Evolutionary conservation across 352 stramenopile species (phyloP), one percentile per base, ranked within the genome.

Genomic region (Phytophthora meadii): DNA sequence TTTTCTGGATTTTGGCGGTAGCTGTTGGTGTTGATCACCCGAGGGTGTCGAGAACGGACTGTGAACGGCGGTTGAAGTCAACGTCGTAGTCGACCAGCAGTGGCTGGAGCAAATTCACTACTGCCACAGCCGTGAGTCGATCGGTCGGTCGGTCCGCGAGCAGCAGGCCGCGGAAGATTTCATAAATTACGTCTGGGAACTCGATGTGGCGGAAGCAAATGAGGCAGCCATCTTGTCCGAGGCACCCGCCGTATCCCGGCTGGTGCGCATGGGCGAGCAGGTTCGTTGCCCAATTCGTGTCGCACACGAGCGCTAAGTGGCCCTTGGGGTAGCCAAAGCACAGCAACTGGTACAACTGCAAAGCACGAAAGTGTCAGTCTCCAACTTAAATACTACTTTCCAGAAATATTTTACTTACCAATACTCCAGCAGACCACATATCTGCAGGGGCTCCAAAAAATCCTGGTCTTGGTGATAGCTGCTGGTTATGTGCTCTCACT

Each of bases 301-400:
- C 85, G 25, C 77, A 89, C 49, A 93, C 70, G 24, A 93, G 70
- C 17, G 85, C 82, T 32, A 90, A 64, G 53, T 93, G 82, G 60
- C 85, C 85, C 66, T 90, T 90, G 1, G 85, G 85, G 54, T 93
- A 93, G 36, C 85, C 85, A 54, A 93, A 92, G 61, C 85, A 93
- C 19, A 93, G 63, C 36, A 93, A 67, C 41, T 93, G 85, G 51
- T 93, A 93, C n/a, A 93, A 71, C 82, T 91, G 60, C 53, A 62
- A 71, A 19, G 64, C 1, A 71, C 32, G 65, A 48, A 58, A 12
- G 30, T 34, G 11, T 62, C 6, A 63, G 54, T 48, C 30, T n/a
- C 28, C 40, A 37, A 10, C 12, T n/a, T 1, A 12, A 36, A 36
- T 36, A 22, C 8, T 19, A 34, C 34, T 37, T 39, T 12, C 47